These are phyloP conservation scores for Starmerella apis DNA, from an alignment of 805 yeast genomes.

Conservation along the genomic window DNA sequence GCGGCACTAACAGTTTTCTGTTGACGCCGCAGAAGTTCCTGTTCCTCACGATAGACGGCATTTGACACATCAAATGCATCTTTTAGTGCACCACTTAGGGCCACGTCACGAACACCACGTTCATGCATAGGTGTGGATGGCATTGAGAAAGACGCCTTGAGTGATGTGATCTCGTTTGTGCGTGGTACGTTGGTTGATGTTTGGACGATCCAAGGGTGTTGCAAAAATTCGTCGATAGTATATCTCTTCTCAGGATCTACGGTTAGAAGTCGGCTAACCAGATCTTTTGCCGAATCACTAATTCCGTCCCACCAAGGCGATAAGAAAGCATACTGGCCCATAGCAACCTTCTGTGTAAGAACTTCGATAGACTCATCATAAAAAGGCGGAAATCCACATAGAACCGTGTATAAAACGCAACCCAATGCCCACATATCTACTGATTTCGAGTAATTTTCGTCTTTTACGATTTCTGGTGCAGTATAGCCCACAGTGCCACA, in stretches of 20 bases:
- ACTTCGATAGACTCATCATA: conserved; percentile 72
- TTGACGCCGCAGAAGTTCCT: conserved; percentile 39
- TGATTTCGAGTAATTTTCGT: conserved; percentile 81
- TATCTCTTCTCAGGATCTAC: conserved; percentile 61
- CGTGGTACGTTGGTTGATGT: conserved; percentile 16
- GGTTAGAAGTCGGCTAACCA: conserved; percentile 56
- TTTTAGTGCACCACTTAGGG: conserved; percentile 69
- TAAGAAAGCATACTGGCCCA: conserved; percentile 64
- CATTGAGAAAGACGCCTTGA: conserved; percentile 4
- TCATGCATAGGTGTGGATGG: conserved; percentile 21
- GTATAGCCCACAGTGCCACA: conserved; percentile 98
- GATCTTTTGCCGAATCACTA: conserved; percentile 53
- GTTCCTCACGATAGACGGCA: conserved; percentile 74
- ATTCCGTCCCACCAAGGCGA: conserved; percentile 89
- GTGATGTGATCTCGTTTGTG: conserved; percentile 14
- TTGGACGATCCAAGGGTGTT: conserved; percentile 64
- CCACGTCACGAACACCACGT: conserved; percentile 34
- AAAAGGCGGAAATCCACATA: conserved; percentile 97
- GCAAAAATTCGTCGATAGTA: conserved; percentile 58
- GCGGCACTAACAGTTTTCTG: conserved; percentile 21
- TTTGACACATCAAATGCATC: conserved; percentile 81
- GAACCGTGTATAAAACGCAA: conserved; percentile 81
- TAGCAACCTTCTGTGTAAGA: conserved; percentile 68
- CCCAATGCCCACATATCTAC: conserved; percentile 99
- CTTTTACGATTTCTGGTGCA: conserved; percentile 95